Evolutionary conservation across 805 yeast genomes (phyloP).

Genomic region (Starmera dryadoides): DNA sequence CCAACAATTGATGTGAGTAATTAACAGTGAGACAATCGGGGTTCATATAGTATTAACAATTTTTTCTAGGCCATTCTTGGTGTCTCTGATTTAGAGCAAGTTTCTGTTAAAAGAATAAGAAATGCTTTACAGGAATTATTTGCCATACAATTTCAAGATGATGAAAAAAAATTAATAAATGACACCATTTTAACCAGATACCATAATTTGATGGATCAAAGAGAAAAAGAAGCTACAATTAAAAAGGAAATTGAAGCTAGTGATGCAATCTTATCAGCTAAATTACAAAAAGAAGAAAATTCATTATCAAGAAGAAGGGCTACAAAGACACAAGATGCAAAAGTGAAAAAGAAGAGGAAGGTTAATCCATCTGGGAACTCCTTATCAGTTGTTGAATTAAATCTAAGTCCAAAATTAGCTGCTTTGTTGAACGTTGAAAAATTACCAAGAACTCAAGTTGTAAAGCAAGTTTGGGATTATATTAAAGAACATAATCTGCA

Average conservation of each 20-base stretch:
- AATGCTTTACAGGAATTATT: slow-evolving; percentile 67
- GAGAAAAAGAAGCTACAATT: slow-evolving; percentile 23
- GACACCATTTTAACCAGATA: slow-evolving; percentile 54
- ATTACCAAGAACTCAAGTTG: slow-evolving; percentile 63
- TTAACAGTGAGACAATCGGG: too few species aligned
- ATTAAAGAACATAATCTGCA: slow-evolving; percentile 58
- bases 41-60: neutral
- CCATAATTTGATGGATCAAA: slow-evolving; percentile 34
- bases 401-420: slow-evolving; percentile 44
- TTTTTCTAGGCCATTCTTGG: slow-evolving; percentile 55
- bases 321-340: slow-evolving; percentile 5
- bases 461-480: slow-evolving; percentile 63
- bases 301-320: slow-evolving; percentile 12
- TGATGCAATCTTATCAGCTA: slow-evolving; percentile 47
- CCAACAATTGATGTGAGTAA: slow-evolving; percentile 60
- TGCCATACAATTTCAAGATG: slow-evolving; percentile 41
- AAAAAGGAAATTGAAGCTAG: slow-evolving; percentile 34
- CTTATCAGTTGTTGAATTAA: slow-evolving; percentile 32
- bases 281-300: slow-evolving; percentile 28
- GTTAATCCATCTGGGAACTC: slow-evolving; percentile 24
- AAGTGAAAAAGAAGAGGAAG: slow-evolving; percentile 12
- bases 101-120: slow-evolving; percentile 66
- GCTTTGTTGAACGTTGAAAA: slow-evolving; percentile 37
- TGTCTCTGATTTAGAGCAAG: slow-evolving; percentile 61
- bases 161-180: slow-evolving; percentile 49